Evolutionary conservation across 2,329 filamentous ascomycete species (phyloP).

Genomic region (Cytospora piceae): DNA sequence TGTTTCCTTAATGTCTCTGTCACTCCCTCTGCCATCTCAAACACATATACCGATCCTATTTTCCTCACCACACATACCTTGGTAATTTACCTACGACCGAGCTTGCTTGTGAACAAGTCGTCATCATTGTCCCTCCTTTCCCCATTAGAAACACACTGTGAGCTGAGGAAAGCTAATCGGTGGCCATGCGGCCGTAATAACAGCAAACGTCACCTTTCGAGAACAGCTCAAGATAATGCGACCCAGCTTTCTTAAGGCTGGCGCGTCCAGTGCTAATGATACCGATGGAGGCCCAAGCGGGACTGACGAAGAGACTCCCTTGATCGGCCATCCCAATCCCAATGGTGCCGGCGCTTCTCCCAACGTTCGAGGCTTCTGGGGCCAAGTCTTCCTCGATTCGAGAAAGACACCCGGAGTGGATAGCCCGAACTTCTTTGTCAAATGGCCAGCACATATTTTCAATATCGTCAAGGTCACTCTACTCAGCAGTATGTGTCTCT

Average conservation of each 20-base stretch:
- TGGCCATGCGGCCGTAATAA: constrained; percentile 26
- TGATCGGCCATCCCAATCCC: constrained; percentile 46
- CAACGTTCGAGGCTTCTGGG: constrained; percentile 35
- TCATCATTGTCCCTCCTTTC: constrained; percentile 4
- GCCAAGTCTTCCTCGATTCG: constrained; percentile 51
- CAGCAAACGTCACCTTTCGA: constrained; percentile 28
- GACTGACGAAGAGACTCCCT: constrained; percentile 45
- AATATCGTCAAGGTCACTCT: constrained; percentile 62
- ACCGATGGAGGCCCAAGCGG: constrained; percentile 9
- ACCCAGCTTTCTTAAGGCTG: constrained; percentile 13
- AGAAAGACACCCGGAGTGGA: constrained; percentile 57
- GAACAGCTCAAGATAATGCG: constrained; percentile 25
- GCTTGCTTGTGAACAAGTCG: neutral
- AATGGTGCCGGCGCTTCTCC: constrained; percentile 32
- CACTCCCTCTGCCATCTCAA: constrained; percentile 12
- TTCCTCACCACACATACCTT: constrained; percentile 2
- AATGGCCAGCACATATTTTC: constrained; percentile 53
- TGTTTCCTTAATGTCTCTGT: constrained; percentile 11
- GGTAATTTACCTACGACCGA: constrained; percentile 4
- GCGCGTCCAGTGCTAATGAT: constrained; percentile 6
- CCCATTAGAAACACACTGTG: neutral
- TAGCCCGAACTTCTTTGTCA: constrained; percentile 50
- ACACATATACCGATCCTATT: constrained; percentile 17
- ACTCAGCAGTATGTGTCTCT: constrained; percentile 56
- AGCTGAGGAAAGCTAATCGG: constrained; percentile 18